Evolutionary conservation across 2,329 filamentous ascomycete species (phyloP).

Genomic region (Aspergillus pseudoterreus): DNA sequence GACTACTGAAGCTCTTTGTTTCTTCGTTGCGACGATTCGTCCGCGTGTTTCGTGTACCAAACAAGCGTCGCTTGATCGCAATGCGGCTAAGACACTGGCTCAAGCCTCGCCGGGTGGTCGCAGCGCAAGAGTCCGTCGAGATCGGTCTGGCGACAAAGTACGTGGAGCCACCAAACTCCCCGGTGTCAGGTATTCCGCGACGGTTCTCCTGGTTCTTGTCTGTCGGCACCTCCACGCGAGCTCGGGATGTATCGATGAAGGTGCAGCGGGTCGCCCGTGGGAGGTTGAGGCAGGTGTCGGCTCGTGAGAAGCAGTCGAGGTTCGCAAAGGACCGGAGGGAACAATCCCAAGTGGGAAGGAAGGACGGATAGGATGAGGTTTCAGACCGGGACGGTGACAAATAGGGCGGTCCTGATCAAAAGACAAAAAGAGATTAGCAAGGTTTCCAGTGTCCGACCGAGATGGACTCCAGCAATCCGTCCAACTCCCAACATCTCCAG

Average conservation of each 20-base stretch:
- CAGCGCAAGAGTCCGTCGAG: constrained; percentile 5
- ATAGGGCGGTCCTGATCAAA: background rate
- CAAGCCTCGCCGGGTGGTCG: constrained; percentile 9
- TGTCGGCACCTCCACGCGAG: constrained; percentile 1
- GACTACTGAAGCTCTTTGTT: background rate
- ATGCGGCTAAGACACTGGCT: constrained; percentile 10
- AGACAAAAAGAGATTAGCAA: background rate
- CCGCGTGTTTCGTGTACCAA: background rate
- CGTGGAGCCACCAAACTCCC: background rate
- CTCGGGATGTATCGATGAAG: background rate
- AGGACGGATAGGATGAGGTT: background rate
- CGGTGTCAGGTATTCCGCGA: background rate
- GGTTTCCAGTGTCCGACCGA: background rate
- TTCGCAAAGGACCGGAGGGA: background rate
- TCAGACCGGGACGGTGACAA: background rate
- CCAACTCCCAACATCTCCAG: background rate
- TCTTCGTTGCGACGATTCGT: background rate
- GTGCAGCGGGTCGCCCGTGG: background rate
- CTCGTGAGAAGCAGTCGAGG: no score
- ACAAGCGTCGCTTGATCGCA: background rate
- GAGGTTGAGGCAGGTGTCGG: background rate
- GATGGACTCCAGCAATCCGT: background rate
- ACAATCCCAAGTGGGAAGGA: background rate
- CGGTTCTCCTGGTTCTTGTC: background rate
- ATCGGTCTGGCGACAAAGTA: background rate